phyloP scores from a whole-genome alignment of 768 basidiomycete species.

The Kwoniella botswanensis region DNA sequence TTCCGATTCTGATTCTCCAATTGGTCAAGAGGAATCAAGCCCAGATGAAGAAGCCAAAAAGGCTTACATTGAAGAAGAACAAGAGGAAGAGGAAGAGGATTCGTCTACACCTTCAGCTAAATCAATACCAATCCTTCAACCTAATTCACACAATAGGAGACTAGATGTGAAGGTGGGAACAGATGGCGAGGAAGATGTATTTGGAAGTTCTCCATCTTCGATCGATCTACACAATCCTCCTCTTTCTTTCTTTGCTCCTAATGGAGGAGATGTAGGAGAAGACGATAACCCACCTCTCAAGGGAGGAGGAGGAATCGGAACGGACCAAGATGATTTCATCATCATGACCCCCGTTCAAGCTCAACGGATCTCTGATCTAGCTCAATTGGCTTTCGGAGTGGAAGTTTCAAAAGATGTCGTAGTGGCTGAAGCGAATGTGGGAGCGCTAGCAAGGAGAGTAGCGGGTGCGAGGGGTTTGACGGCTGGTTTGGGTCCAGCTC shows the following conservation, averaged over 20 bases:
- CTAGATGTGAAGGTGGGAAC: background rate
- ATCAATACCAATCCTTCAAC: conserved; percentile 2
- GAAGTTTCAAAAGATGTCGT: conserved; percentile 90
- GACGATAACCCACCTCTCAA: conserved; percentile 4
- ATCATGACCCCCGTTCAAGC: conserved; percentile 94
- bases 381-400: conserved; percentile 81
- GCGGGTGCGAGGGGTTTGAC: conserved; percentile 60
- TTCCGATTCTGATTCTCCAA: background rate
- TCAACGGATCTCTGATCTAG: conserved; percentile 77
- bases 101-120: conserved; percentile 1
- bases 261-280: background rate
- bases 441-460: conserved; percentile 81
- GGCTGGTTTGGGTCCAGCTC: background rate
- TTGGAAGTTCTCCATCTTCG: conserved; percentile 4
- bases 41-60: background rate
- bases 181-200: conserved; percentile 7
- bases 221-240: conserved; percentile 2
- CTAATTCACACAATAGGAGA: background rate
- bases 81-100: conserved; percentile 20
- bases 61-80: background rate
- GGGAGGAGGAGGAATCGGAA: background rate
- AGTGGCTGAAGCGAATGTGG: conserved; percentile 89
- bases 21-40: background rate
- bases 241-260: background rate
- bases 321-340: conserved; percentile 86